Base-by-base conservation (phyloP, 1,139 yeast genomes). In the Tardiomyces blankii region DNA sequence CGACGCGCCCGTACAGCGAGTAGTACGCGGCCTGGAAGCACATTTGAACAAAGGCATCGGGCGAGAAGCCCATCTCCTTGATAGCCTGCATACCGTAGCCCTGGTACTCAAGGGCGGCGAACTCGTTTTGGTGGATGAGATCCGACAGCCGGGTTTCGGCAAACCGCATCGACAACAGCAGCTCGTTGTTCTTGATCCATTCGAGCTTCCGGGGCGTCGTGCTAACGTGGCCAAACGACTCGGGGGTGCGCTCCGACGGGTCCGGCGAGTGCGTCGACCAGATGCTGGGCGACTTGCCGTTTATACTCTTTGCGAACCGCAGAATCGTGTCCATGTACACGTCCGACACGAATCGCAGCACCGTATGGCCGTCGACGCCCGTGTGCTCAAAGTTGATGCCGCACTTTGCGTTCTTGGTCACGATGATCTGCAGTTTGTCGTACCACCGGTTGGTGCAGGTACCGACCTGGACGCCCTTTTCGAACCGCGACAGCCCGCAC, bases 391-490 rank as follows among this genome's bases (percentile, higher is more conserved):
- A 88, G 63, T 88, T 88, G 56, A 88, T 81, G 39, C 96, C 96
- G 1, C 94, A 95, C 63, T 85, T 85, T 38, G 95, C 95, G 63
- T 87, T 86, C 61, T 80, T 79, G n/a, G 96, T 86, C 45, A 88
- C 79, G 48, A 88, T 88, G 53, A 88, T 74, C 64, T 88, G 96
- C 52, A 88, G 68, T 66, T 88, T 88, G 65, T 88, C 96, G 62
- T 87, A 88, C 96, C 96, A 88, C 62, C 96, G 73, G 64, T 88
- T 88, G 38, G 95, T 84, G 66, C 96, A 87, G 11, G 96, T 87
- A 51, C 96, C 96, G 35, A 83, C 82, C 66, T 88, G 96, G 44
- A 86, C 79, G 57, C 95, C 96, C 56, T 83, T 77, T 51, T 82
- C 86, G 39, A 85, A 68, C 35, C 75, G 77, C n/a, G 87, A 80